Conservation (phyloP, 371 early-diverging fungal species). For the Coemansia sp. region DNA sequence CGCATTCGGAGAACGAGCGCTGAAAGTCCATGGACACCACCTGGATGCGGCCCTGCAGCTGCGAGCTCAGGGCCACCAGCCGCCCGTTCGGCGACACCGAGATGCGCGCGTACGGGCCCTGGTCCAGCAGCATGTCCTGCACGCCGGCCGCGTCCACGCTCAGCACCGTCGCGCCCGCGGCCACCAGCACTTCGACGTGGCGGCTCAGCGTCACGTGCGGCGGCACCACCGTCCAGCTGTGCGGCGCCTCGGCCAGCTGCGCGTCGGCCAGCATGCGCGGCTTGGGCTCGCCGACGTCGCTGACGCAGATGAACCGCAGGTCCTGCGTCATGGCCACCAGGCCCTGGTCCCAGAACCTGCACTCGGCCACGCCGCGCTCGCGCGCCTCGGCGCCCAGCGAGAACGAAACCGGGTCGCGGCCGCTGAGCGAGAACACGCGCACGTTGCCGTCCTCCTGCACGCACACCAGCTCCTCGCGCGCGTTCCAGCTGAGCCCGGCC, state of each 20-base stretch:
- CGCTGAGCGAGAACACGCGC: conserved; percentile 77
- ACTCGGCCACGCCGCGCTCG: conserved; percentile 76
- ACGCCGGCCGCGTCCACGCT: conserved; percentile 77
- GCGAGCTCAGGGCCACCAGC: conserved; percentile 80
- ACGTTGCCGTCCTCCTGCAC: conserved; percentile 90
- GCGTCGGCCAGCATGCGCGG: conserved; percentile 78
- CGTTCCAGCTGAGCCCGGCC: conserved; percentile 89
- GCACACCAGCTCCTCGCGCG: conserved; percentile 79
- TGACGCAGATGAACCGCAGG: conserved; percentile 75
- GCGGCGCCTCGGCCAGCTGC: conserved; percentile 65
- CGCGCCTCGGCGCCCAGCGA: conserved; percentile 81
- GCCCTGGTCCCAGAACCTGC: conserved; percentile 85
- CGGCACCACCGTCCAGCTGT: conserved; percentile 87
- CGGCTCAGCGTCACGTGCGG: conserved; percentile 84
- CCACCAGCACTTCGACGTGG: conserved; percentile 86
- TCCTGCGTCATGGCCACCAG: conserved; percentile 86
- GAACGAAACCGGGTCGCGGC: conserved; percentile 70
- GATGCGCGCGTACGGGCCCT: conserved; percentile 90
- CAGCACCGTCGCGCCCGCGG: conserved; percentile 74
- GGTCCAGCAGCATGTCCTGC: conserved; percentile 82
- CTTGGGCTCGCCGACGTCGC: conserved; percentile 81
- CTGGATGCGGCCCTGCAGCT: conserved; percentile 70
- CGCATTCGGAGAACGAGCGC: conserved; percentile 83
- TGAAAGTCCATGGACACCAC: conserved; percentile 96
- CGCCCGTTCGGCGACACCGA: conserved; percentile 92